Conservation (phyloP, 139 green algal species). For the Edaphochlamys debaryana region DNA sequence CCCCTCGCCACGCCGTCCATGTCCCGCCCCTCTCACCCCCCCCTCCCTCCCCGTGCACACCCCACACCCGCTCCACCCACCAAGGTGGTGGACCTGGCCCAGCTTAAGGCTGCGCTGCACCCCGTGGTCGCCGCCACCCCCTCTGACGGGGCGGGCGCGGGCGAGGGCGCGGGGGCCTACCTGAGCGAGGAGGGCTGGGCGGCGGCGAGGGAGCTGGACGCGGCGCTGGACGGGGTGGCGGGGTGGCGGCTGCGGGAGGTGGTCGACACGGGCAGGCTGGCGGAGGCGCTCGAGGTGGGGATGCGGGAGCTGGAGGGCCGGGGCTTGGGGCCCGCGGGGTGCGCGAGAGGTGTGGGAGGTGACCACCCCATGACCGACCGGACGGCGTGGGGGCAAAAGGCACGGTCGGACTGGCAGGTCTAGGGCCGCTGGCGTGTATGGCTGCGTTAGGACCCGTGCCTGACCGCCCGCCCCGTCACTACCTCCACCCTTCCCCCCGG, state of each 20-base stretch:
- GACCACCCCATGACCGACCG: too few species aligned
- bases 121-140: not conserved
- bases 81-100: conserved; percentile 26
- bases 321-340: not conserved
- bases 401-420: too few species aligned
- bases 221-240: conserved; percentile 6
- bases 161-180: not conserved
- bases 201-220: not conserved
- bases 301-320: not conserved
- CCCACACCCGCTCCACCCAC: too few species aligned
- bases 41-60: too few species aligned
- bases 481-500: too few species aligned
- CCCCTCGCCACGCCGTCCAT: too few species aligned
- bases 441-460: too few species aligned
- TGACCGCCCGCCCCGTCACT: too few species aligned
- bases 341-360: too few species aligned
- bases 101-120: conserved; percentile 19
- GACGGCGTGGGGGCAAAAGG: too few species aligned
- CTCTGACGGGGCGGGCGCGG: not conserved
- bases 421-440: too few species aligned
- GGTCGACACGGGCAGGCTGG: conserved; percentile 6
- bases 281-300: conserved; percentile 26
- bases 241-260: conserved; percentile 15
- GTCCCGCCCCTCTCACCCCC: too few species aligned
- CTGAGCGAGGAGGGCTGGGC: not conserved